A percentile compares a stretch with the other conserved stretches of the same genome.
phyloP scores from a whole-genome alignment of 2,329 filamentous ascomycete genomes.

The Emergomyces pasteurianus region DNA sequence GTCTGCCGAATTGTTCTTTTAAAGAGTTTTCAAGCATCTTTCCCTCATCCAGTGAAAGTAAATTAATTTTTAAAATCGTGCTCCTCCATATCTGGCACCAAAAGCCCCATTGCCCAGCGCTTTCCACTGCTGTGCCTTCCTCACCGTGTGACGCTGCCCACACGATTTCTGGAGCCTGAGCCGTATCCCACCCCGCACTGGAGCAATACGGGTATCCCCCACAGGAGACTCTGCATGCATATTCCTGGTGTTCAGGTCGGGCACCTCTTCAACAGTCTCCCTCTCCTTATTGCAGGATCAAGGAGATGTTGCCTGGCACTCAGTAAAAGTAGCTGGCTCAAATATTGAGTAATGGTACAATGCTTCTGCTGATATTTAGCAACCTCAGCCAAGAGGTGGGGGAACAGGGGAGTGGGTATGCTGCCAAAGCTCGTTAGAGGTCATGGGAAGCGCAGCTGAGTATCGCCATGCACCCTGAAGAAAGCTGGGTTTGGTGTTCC shows the following conservation, averaged over 20 bases:
- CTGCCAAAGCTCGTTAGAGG: too few species aligned
- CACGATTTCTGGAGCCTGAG: neutral
- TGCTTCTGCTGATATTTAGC: neutral
- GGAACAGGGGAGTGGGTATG: too few species aligned
- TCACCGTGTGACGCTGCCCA: neutral
- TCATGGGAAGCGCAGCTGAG: too few species aligned
- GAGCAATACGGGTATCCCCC: neutral
- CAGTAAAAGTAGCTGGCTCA: neutral
- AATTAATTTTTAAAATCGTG: too few species aligned
- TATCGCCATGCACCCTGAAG: too few species aligned
- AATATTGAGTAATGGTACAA: neutral
- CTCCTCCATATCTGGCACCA: neutral
- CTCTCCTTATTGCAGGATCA: too few species aligned
- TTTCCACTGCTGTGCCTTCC: neutral
- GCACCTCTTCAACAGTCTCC: neutral
- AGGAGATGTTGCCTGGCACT: neutral
- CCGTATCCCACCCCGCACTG: neutral
- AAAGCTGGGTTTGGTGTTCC: neutral
- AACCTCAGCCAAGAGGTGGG: neutral
- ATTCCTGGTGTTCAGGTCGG: too few species aligned
- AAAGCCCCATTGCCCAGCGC: neutral
- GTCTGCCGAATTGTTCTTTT: neutral
- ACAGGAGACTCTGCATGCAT: too few species aligned
- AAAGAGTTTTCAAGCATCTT: too few species aligned
- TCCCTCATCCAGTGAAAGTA: too few species aligned